These are phyloP conservation scores for Capsicum pubescens DNA, from an alignment of 257 asterid genomes.

Conservation along the genomic window DNA sequence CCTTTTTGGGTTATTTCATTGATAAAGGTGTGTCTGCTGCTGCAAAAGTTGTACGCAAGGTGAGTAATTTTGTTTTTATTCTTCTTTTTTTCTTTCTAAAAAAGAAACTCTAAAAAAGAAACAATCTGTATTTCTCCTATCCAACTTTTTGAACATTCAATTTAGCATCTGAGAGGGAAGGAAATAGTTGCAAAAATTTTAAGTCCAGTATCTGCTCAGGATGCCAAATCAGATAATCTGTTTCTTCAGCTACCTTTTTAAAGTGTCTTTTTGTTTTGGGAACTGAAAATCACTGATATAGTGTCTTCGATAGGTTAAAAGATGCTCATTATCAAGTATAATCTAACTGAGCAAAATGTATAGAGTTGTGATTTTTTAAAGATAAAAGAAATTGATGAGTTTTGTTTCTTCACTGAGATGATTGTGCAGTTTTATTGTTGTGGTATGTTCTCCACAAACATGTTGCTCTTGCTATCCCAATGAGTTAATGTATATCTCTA, in stretches of 20 bases:
- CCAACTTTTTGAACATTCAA: constrained; percentile 21
- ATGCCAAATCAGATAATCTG: constrained; percentile 7
- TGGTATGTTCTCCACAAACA: too few relatives aligned
- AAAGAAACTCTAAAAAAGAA: not conserved
- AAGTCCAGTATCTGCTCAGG: not conserved
- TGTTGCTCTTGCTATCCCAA: too few relatives aligned
- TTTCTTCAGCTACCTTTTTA: not conserved
- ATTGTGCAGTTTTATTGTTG: not conserved
- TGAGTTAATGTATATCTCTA: too few relatives aligned
- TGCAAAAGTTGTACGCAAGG: constrained; percentile 89
- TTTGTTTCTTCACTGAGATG: not conserved
- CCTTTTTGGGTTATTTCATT: constrained; percentile 93
- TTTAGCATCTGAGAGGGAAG: constrained; percentile 29
- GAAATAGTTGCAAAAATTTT: not conserved
- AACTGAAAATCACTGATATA: not conserved
- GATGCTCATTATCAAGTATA: not conserved
- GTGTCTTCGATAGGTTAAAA: not conserved
- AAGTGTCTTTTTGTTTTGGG: not conserved
- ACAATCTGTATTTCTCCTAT: not conserved
- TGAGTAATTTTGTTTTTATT: constrained; percentile 28
- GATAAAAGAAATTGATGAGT: not conserved
- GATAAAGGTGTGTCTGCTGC: constrained; percentile 87
- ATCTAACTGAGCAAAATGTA: not conserved
- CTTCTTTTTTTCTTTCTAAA: not conserved
- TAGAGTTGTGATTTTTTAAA: not conserved